Percentiles rank a stretch among this genome's conserved stretches.
Conservation (phyloP, 2,329 filamentous ascomycete genomes). For the Huntiella abstrusa region DNA sequence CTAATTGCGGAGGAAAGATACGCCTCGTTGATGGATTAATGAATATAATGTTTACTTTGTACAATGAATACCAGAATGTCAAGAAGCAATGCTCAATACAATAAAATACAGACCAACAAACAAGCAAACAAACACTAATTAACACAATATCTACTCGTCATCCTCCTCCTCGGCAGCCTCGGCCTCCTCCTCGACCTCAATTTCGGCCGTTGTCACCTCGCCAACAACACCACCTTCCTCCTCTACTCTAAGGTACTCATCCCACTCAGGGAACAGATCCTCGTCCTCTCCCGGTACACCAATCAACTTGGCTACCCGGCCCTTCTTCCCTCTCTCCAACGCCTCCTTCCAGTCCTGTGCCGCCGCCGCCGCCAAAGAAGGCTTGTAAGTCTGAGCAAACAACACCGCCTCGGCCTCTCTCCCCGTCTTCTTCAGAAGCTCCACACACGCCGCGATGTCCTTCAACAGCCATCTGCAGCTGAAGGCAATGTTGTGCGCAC, state of each 20-base stretch:
- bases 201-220: conserved; percentile 30
- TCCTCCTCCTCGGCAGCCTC: conserved; percentile 8
- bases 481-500: conserved; percentile 84
- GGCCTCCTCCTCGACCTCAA: conserved; percentile 15
- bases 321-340: conserved; percentile 71
- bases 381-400: conserved; percentile 91
- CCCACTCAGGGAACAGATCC: conserved; percentile 92
- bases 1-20: too few species aligned
- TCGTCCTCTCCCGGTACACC: conserved; percentile 66
- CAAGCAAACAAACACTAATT: neutral
- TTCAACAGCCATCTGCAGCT: conserved; percentile 74
- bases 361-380: conserved; percentile 48
- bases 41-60: too few species aligned
- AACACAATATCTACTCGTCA: neutral
- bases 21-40: too few species aligned
- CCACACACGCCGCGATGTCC: conserved; percentile 64
- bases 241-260: conserved; percentile 71
- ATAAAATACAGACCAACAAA: conserved; percentile 1
- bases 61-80: too few species aligned
- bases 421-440: conserved; percentile 60
- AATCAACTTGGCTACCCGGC: conserved; percentile 64
- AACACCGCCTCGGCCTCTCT: conserved; percentile 72
- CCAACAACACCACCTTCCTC: conserved; percentile 35
- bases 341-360: conserved; percentile 66
- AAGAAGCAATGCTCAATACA: conserved; percentile 10